Conservation (phyloP, 768 basidiomycete species). For the Leucocoprinus leucothites region DNA sequence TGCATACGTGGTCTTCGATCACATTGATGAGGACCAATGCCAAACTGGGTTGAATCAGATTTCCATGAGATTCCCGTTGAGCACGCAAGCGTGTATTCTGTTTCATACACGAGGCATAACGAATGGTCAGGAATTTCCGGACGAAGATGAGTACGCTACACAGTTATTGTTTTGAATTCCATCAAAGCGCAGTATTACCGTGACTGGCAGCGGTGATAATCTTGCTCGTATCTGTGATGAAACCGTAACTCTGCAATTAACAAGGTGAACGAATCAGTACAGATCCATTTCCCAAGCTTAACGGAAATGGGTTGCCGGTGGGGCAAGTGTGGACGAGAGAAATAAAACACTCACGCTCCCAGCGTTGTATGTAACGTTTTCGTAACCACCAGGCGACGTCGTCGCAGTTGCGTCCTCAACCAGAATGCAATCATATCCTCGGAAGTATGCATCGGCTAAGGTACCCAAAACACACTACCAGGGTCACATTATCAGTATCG, state of each 20-base stretch:
- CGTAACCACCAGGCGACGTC: constrained; percentile 56
- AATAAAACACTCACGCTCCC: constrained; percentile 39
- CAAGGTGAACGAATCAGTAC: constrained; percentile 9
- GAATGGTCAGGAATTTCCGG: too few relatives aligned
- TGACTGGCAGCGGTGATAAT: constrained; percentile 22
- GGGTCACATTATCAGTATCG: not conserved
- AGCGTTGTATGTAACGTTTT: constrained; percentile 57
- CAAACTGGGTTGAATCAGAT: too few relatives aligned
- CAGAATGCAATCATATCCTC: constrained; percentile 61
- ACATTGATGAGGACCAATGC: not conserved
- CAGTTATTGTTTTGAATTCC: not conserved
- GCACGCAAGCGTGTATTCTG: too few relatives aligned
- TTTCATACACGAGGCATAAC: constrained; percentile 5
- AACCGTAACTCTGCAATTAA: constrained; percentile 46
- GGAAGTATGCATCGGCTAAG: constrained; percentile 58
- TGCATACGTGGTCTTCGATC: not conserved
- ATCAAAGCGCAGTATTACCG: not conserved
- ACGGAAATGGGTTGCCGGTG: not conserved
- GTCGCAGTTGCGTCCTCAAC: constrained; percentile 61
- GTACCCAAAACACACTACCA: constrained; percentile 59
- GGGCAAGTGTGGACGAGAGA: not conserved
- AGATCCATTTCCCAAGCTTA: too few relatives aligned
- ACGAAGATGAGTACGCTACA: not conserved
- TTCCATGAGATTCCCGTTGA: not conserved
- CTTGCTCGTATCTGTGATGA: constrained; percentile 37